Percentiles rank a stretch among this genome's conserved stretches.
Evolutionary conservation across 305 asterid species (phyloP).

Genomic region (Rubia balearica): DNA sequence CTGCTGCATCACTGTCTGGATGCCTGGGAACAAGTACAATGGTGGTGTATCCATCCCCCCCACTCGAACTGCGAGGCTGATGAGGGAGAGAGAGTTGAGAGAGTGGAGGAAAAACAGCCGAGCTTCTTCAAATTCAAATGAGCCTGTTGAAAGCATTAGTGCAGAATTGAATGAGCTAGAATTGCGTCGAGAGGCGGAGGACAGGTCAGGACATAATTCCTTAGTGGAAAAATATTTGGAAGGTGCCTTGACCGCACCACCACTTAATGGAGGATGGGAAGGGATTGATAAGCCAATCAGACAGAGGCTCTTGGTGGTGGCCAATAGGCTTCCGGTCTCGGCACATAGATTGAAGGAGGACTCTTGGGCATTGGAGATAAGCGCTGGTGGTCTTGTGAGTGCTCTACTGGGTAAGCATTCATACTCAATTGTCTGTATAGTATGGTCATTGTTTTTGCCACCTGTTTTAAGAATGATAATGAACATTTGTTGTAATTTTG

Average conservation of each 20-base stretch:
- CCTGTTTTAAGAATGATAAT: not conserved
- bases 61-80: constrained; percentile 55
- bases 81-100: constrained; percentile 63
- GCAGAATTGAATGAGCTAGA: constrained; percentile 40
- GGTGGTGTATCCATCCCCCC: constrained; percentile 35
- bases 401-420: constrained; percentile 81
- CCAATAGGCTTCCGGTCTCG: constrained; percentile 93
- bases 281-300: constrained; percentile 50
- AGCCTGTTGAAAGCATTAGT: constrained; percentile 39
- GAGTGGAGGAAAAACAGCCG: constrained; percentile 51
- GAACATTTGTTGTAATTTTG: constrained; percentile 8
- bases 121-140: constrained; percentile 31
- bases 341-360: constrained; percentile 88
- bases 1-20: constrained; percentile 32
- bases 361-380: constrained; percentile 86
- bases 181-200: constrained; percentile 27
- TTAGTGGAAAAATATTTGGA: constrained; percentile 51
- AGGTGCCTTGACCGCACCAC: constrained; percentile 42
- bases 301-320: constrained; percentile 92
- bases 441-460: constrained; percentile 12
- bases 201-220: constrained; percentile 29
- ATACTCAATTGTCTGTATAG: not conserved
- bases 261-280: constrained; percentile 51
- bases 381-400: constrained; percentile 96
- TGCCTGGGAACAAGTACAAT: constrained; percentile 87